Percentiles rank a stretch among this genome's conserved stretches.
These are phyloP conservation scores for Aspergillus brunneoviolaceus DNA, from an alignment of 2,329 filamentous ascomycete species.

Conservation along the genomic window DNA sequence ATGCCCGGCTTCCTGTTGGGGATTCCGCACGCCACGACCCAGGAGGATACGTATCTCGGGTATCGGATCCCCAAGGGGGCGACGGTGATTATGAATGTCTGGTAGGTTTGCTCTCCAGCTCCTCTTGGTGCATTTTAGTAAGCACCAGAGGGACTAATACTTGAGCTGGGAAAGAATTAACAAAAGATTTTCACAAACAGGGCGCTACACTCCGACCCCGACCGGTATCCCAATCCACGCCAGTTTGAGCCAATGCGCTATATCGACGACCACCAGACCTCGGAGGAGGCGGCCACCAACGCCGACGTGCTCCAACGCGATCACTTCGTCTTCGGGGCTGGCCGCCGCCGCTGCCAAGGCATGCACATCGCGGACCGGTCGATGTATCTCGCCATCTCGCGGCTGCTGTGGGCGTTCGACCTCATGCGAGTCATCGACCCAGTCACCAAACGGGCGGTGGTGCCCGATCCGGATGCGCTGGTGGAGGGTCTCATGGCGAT, in stretches of 20 bases:
- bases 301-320: too few species aligned
- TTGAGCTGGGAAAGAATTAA: conserved; percentile 21
- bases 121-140: conserved; percentile 37
- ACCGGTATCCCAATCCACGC: conserved; percentile 50
- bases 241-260: too few species aligned
- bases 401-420: conserved; percentile 51
- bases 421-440: conserved; percentile 4
- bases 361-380: conserved; percentile 32
- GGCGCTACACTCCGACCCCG: conserved; percentile 35
- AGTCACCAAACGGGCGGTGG: too few species aligned
- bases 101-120: conserved; percentile 40
- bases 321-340: conserved; percentile 52
- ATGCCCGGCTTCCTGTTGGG: conserved; percentile 42
- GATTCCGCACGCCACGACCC: conserved; percentile 19
- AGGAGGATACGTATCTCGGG: neutral
- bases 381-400: conserved; percentile 56
- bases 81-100: conserved; percentile 20
- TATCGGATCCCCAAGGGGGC: neutral
- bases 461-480: too few species aligned
- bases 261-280: too few species aligned
- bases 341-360: conserved; percentile 50
- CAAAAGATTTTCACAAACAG: neutral
- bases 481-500: too few species aligned
- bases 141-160: conserved; percentile 29
- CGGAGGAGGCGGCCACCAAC: too few species aligned